Evolutionary conservation across 805 yeast species (phyloP), one percentile per base, ranked within the genome.

Genomic region (Wickerhamomyces bovis): DNA sequence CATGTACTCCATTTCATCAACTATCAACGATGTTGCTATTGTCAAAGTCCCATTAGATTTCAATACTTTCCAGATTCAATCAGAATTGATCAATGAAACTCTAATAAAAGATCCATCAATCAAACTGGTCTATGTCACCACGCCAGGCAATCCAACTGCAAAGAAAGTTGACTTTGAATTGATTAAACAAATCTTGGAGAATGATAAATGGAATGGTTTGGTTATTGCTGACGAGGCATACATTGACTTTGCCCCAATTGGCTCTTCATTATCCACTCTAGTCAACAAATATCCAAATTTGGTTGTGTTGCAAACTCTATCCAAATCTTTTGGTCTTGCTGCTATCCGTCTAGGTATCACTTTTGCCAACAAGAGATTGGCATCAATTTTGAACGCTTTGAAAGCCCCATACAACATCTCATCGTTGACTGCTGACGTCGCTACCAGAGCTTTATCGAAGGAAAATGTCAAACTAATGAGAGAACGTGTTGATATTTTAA

Each of bases 131-230:
- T 92, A 88, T 62, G 68, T 92, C 51, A 92, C 98, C 15, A 86
- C 97, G 1, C 99, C 99, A 11, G 99, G 99, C 35, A 94, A 94
- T 64, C 99, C 99, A 33, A 92, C 99, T 0, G 97, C 85, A 11
- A 76, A 79, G 26, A 68, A 78, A 41, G 63, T 92, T 40, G 70
- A 75, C 18, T 70, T 74, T 8, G 63, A 61, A 0, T 68, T 77
- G 38, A 68, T 89, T 36, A 68, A 73, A 43, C 61, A 70, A 45
- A 58, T 86, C 2, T 61, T 83, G 45, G 52, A 65, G 3, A 68
- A 72, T 38, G 67, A 65, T 6, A 59, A 67, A 45, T 82, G 88
- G 83, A 80, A 82, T 54, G 96, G 95, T 6, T 66, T 90, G 23
- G 78, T 94, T 8, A 84, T 92, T 16, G 81, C 88, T 2, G 99